Evolutionary conservation across 2,329 filamentous ascomycete species (phyloP), one percentile per base, ranked within the genome.

Genomic region (Penicillium rolfsii): DNA sequence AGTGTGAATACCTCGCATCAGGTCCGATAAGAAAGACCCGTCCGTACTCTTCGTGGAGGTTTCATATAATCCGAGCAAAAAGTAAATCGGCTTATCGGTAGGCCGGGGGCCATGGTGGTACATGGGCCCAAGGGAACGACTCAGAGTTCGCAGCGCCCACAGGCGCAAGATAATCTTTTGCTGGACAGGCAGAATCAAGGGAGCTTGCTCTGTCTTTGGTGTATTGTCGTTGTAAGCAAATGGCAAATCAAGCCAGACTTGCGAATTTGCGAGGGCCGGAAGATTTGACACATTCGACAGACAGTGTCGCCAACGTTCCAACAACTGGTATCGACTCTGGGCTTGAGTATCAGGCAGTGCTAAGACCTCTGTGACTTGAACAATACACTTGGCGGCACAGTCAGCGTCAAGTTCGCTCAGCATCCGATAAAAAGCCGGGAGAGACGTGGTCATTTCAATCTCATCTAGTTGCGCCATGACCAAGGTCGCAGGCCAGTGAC

Each of bases 331-430:
- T 43, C 67, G 66, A 12, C 54, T 30, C 11, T 63, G 45, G 8
- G 60, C 61, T 56, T 69, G 64, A 41, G 52, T 46, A 14, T 63
- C 45, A 26, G 71, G 68, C 28, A 70, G 64, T 6, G 64, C 59
- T 41, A 79, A 53, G 24, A 40, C 57, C 59, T 79, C 73, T 0
- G 77, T 77, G 3, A 75, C 68, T 26, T 65, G 52, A 35, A 77
- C 64, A 9, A 79, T 70, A 55, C 67, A 70, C 24, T 61, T 61
- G 8, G 72, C 64, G 26, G 68, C 68, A 55, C 59, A 52, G 33
- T 76, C 64, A 3, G 67, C 57, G 52, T 70, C 52, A 8, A 75
- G 66, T 26, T 64, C 57, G 8, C 55, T 59, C 36, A 78, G 58
- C 19, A 76, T 55, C 7, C 52, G 46, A 11, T 57, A 48, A 3